Percentiles rank a stretch among this genome's conserved stretches.
Evolutionary conservation across 805 yeast species (phyloP).

Genomic region (Kodamaea kaohsiungensis): DNA sequence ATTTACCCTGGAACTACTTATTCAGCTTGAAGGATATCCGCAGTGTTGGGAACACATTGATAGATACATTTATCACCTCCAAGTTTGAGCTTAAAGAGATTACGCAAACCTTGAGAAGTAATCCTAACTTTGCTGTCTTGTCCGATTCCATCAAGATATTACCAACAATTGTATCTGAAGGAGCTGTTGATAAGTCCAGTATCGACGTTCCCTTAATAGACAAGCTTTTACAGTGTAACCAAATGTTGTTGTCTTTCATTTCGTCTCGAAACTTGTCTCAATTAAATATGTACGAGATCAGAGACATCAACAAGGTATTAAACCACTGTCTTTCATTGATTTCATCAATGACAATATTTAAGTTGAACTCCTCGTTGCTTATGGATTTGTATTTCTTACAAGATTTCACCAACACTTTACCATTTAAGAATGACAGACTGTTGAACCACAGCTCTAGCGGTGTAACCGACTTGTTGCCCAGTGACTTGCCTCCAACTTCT

Average conservation of each 20-base stretch:
- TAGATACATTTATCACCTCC: slow-evolving; percentile 1
- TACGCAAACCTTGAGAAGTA: background rate
- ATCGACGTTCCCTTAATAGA: slow-evolving; percentile 15
- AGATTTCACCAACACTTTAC: slow-evolving; percentile 21
- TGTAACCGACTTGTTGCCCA: slow-evolving; percentile 13
- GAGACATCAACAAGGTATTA: slow-evolving; percentile 16
- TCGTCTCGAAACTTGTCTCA: slow-evolving; percentile 7
- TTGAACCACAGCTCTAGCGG: slow-evolving; percentile 16
- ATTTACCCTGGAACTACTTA: slow-evolving; percentile 2
- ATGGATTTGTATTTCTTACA: slow-evolving; percentile 19
- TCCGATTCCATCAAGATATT: slow-evolving; percentile 9
- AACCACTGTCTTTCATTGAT: slow-evolving; percentile 20
- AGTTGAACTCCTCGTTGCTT: slow-evolving; percentile 14
- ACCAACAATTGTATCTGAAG: slow-evolving; percentile 12
- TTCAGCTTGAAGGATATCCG: slow-evolving; percentile 2
- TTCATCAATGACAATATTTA: slow-evolving; percentile 23
- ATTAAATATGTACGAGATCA: slow-evolving; percentile 17
- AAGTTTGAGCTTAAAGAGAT: slow-evolving; percentile 3
- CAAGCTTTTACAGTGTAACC: slow-evolving; percentile 18
- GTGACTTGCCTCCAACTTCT: background rate
- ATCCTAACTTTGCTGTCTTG: slow-evolving; percentile 3
- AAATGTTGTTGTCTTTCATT: slow-evolving; percentile 11
- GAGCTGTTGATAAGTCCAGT: slow-evolving; percentile 4
- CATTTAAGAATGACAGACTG: slow-evolving; percentile 21
- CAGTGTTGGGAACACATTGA: background rate